phyloP scores from a whole-genome alignment of 768 basidiomycete species.

The Auriscalpium microsporum region DNA sequence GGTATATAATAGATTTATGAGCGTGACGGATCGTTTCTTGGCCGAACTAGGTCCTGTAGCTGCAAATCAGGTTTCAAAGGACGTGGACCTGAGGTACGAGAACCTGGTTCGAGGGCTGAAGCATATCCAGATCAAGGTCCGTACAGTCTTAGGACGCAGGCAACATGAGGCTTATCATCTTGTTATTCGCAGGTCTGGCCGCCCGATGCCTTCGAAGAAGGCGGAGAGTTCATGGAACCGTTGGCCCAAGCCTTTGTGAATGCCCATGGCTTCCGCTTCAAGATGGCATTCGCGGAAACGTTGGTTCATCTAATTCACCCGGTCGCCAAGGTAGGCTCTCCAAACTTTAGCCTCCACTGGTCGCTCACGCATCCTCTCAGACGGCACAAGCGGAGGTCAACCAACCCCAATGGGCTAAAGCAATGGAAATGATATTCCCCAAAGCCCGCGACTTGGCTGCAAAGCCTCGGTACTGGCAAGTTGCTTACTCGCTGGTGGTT shows the following conservation, averaged over 20 bases:
- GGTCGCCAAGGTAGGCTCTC: slow-evolving; percentile 63
- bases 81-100: slow-evolving; percentile 75
- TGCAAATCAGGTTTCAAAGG: slow-evolving; percentile 70
- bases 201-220: slow-evolving; percentile 86
- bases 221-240: slow-evolving; percentile 82
- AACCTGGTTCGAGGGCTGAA: slow-evolving; percentile 75
- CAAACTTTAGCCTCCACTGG: neutral
- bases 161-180: too few species aligned
- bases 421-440: slow-evolving; percentile 75
- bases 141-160: neutral
- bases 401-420: slow-evolving; percentile 90
- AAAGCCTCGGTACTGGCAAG: slow-evolving; percentile 85
- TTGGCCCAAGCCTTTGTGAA: slow-evolving; percentile 77
- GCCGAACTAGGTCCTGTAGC: slow-evolving; percentile 69
- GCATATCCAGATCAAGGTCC: slow-evolving; percentile 75
- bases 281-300: slow-evolving; percentile 79
- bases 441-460: slow-evolving; percentile 78
- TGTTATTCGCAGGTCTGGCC: slow-evolving; percentile 71
- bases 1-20: slow-evolving; percentile 55
- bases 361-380: slow-evolving; percentile 27
- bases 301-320: slow-evolving; percentile 73
- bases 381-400: slow-evolving; percentile 95
- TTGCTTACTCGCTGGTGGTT: slow-evolving; percentile 78
- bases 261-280: slow-evolving; percentile 76
- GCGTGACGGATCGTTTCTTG: slow-evolving; percentile 88